Conservation (phyloP, 352 stramenopile genomes). For the Globisporangium paddicum region DNA sequence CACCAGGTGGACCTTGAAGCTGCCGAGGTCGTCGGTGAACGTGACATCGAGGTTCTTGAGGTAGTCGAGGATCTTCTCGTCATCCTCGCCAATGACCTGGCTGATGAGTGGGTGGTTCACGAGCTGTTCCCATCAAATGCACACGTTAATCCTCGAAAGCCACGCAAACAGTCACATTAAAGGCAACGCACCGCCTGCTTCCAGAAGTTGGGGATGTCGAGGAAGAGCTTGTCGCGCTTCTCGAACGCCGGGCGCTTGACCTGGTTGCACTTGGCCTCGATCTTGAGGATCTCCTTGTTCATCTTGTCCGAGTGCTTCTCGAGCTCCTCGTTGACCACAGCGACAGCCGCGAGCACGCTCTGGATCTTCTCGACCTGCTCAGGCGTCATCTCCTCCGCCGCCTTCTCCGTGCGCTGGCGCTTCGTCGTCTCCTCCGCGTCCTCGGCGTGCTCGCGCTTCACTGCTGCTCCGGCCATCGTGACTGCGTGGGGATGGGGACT, state of each 20-base stretch:
- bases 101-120: conserved; percentile 64
- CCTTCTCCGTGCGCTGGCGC: conserved; percentile 65
- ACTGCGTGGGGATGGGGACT: background rate
- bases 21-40: conserved; percentile 56
- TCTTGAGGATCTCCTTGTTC: conserved; percentile 55
- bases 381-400: conserved; percentile 15
- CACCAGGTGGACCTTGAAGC: conserved; percentile 58
- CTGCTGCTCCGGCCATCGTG: background rate
- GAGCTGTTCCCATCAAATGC: conserved; percentile 30
- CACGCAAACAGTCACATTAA: background rate
- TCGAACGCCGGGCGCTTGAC: conserved; percentile 58
- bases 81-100: conserved; percentile 38
- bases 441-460: background rate
- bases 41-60: conserved; percentile 54
- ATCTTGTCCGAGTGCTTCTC: conserved; percentile 63
- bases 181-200: conserved; percentile 54
- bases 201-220: conserved; percentile 70
- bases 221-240: conserved; percentile 61
- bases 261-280: conserved; percentile 77
- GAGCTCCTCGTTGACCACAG: conserved; percentile 53
- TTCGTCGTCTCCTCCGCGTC: conserved; percentile 23
- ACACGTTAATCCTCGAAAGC: background rate
- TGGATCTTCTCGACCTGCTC: conserved; percentile 44
- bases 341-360: conserved; percentile 46
- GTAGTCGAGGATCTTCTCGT: conserved; percentile 47